Base-by-base conservation (phyloP, 2,329 filamentous ascomycete genomes). In the Diaporthe australafricana region DNA sequence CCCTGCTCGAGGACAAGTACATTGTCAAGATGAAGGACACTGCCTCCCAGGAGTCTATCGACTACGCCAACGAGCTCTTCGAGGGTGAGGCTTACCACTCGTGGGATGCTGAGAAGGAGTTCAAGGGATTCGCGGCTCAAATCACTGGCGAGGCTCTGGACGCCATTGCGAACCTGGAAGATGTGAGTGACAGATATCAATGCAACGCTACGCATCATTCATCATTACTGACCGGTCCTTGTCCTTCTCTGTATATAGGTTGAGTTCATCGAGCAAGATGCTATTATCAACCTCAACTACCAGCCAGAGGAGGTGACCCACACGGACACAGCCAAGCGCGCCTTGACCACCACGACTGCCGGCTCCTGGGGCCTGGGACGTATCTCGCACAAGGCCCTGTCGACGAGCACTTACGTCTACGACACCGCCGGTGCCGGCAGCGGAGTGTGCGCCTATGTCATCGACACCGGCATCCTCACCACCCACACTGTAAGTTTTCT, bases 391-490 rank as follows among this genome's bases (percentile, higher is more conserved):
- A 50, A 57, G 12, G 75, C 69, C 7, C 45, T 42, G 3, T 68
- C 57, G 6, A 45, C 52, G 1, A 71, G 72, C 30, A 62, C 70
- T 52, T 79, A 78, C 56, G 55, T 75, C 48, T 80, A 78, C 68
- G 75, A 78, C 68, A 52, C 57, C 22, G 73, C 73, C 2, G n/a
- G n/a, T n/a, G 75, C 77, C 5, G 80, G 79, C 27, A 38, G 52
- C 6, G 76, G 73, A 20, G 74, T 74, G n/a, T 84, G 81, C 71
- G 78, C 81, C 47, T 87, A 86, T 73, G 73, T 87, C 27, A 79
- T 87, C 69, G 85, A 87, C 76, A 85, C 83, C 8, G 84, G 85
- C 47, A 82, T 86, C 66, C 77, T 77, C 60, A 80, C 77, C 22
- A 45, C 76, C 9, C 85, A 87, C 76, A 32, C 60, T 25, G 53